Base-by-base conservation (phyloP, 192 early-diverging fungal genomes). In the Allomyces arbusculus region DNA sequence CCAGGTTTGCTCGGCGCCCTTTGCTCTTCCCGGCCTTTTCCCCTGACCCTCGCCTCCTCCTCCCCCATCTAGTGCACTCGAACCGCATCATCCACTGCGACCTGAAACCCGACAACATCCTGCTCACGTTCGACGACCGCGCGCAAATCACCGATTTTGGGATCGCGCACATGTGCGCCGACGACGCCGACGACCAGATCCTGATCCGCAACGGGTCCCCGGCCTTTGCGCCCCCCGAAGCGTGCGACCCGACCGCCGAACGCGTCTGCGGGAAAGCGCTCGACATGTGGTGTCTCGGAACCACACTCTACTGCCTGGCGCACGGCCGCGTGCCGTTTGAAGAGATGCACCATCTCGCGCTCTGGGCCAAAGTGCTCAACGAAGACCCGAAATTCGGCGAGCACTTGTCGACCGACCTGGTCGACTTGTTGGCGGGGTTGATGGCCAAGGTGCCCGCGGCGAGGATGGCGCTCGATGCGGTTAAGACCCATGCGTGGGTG, bases 91-190 rank as follows among this genome's bases (percentile, higher is more conserved):
- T 84, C 62, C 83, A 84, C 65, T 69, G 79, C 16, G 83, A 84
- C 68, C 24, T 84, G 11, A 84, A 84, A 58, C 83, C 82, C 14
- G 82, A 81, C 61, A 84, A 82, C 65, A 58, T 84, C 24, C 77
- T 84, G 22, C 63, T 79, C 9, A 76, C 68, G 2, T 66, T 61
- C 1, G 62, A 78, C 20, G 43, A 62, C 24, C n/a, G 61, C 26
- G 65, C 84, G 26, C 78, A 80, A 70, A 80, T 84, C 40, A 71
- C 77, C 8, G 83, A 84, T 66, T 84, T 84, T 71, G 83, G 83
- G 7, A 84, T 84, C 33, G 80, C 81, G 43, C 72, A 74, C 62
- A 79, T 82, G 78, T 75, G 82, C 50, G 70, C 73, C 58, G 80
- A 80, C 55, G 72, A 73, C 20, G 68, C 69, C 12, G 71, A 80